These are phyloP conservation scores for Phlebopus sp. DNA, from an alignment of 1,284 basidiomycete species.

Conservation along the genomic window DNA sequence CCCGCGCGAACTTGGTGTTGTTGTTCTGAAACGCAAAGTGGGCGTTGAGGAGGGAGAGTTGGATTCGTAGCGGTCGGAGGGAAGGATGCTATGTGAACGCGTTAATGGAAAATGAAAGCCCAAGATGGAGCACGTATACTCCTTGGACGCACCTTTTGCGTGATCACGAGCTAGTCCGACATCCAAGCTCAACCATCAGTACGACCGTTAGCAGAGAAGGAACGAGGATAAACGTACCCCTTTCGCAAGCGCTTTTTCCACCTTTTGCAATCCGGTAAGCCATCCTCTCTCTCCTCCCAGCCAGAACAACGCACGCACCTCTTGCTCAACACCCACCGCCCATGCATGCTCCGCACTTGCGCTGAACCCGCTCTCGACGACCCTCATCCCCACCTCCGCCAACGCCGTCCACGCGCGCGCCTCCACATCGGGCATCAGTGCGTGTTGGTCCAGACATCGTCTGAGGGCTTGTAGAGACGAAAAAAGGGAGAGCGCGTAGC, in stretches of 20 bases:
- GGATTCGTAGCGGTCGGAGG: slow-evolving; percentile 54
- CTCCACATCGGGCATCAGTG: slow-evolving; percentile 57
- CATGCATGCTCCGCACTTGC: slow-evolving; percentile 38
- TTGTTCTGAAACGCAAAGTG: slow-evolving; percentile 42
- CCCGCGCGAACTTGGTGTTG: slow-evolving; percentile 57
- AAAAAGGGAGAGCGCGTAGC: slow-evolving; percentile 51
- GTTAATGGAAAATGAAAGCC: neutral
- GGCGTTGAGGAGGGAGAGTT: slow-evolving; percentile 57
- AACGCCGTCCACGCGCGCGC: slow-evolving; percentile 66
- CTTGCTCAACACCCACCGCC: slow-evolving; percentile 48
- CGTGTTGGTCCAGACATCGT: slow-evolving; percentile 47
- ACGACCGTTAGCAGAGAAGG: neutral
- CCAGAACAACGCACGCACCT: slow-evolving; percentile 36
- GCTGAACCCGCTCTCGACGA: slow-evolving; percentile 45
- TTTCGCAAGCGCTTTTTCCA: slow-evolving; percentile 50
- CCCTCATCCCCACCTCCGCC: slow-evolving; percentile 62
- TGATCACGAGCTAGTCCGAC: slow-evolving; percentile 56
- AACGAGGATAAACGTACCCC: slow-evolving; percentile 35
- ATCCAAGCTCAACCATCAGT: slow-evolving; percentile 2
- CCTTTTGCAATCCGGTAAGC: slow-evolving; percentile 37
- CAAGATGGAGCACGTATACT: slow-evolving; percentile 9
- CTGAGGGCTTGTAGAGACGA: slow-evolving; percentile 55
- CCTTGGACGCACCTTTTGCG: slow-evolving; percentile 51
- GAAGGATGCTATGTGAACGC: slow-evolving; percentile 51
- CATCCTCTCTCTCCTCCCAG: too few species aligned